Conservation (phyloP, 2,329 filamentous ascomycete species). For the Paraphaeosphaeria minitans region DNA sequence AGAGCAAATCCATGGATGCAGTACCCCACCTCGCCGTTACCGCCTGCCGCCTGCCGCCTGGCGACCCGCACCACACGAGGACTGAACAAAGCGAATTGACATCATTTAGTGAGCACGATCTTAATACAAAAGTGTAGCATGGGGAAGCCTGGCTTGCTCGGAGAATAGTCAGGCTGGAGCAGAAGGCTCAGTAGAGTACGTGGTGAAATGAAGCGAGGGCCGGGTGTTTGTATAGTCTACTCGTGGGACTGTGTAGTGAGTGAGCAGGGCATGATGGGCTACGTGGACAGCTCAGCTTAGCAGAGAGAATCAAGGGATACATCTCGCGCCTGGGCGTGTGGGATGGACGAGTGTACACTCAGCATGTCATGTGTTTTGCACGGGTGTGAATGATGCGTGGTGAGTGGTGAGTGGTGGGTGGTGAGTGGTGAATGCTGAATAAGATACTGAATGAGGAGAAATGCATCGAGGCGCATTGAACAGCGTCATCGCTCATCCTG, state of each 20-base stretch:
- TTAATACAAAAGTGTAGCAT: conserved; percentile 11
- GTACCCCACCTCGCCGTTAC: background rate
- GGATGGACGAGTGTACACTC: background rate
- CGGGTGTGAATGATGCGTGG: too few relatives aligned
- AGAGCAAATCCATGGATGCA: background rate
- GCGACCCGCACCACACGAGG: background rate
- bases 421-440: too few relatives aligned
- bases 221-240: conserved; percentile 12
- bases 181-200: conserved; percentile 6
- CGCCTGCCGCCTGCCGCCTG: too few relatives aligned
- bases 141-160: background rate
- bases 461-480: too few relatives aligned
- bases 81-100: conserved; percentile 6
- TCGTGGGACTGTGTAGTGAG: conserved; percentile 9
- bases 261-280: conserved; percentile 1
- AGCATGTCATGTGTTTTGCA: too few relatives aligned
- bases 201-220: background rate
- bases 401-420: too few relatives aligned
- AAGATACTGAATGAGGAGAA: too few relatives aligned
- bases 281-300: background rate
- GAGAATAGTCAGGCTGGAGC: background rate
- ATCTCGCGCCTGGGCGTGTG: conserved; percentile 9
- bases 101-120: conserved; percentile 12
- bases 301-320: conserved; percentile 9
- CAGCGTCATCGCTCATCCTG: background rate